Conservation (phyloP, 441 rosid species). For the Flueggea neowawraea region DNA sequence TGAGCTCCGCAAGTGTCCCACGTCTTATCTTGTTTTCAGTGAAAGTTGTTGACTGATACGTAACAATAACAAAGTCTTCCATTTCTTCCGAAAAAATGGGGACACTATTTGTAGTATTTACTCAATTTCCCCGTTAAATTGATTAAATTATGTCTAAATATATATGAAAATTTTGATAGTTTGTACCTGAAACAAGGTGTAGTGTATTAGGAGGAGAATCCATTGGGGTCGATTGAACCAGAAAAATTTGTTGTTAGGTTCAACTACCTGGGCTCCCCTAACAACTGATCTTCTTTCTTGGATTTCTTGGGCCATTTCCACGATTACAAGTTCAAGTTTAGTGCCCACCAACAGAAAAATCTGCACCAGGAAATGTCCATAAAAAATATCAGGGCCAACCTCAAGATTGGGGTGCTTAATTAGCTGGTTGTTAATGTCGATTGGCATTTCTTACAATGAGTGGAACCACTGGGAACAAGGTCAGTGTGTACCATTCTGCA, state of each 20-base stretch:
- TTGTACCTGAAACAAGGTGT: slow-evolving; percentile 43
- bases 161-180: background rate
- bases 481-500: slow-evolving; percentile 51
- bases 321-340: slow-evolving; percentile 48
- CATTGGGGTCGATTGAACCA: slow-evolving; percentile 62
- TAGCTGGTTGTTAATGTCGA: too few species aligned
- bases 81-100: too few species aligned
- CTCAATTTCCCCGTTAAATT: too few species aligned
- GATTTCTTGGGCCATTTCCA: slow-evolving; percentile 57
- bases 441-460: slow-evolving; percentile 28
- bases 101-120: background rate
- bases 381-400: background rate
- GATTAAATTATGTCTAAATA: too few species aligned
- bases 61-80: background rate
- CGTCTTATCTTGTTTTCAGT: background rate
- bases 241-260: slow-evolving; percentile 51
- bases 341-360: slow-evolving; percentile 57
- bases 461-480: slow-evolving; percentile 42
- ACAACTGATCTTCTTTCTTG: slow-evolving; percentile 38
- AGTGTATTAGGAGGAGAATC: slow-evolving; percentile 49
- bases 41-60: background rate
- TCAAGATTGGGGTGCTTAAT: too few species aligned
- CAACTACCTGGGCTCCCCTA: slow-evolving; percentile 51
- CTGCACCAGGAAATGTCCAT: slow-evolving; percentile 17
- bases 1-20: background rate